Percentiles rank a stretch among this genome's conserved stretches.
Conservation (phyloP, 192 early-diverging fungal species). For the Tieghemiomyces parasiticus region DNA sequence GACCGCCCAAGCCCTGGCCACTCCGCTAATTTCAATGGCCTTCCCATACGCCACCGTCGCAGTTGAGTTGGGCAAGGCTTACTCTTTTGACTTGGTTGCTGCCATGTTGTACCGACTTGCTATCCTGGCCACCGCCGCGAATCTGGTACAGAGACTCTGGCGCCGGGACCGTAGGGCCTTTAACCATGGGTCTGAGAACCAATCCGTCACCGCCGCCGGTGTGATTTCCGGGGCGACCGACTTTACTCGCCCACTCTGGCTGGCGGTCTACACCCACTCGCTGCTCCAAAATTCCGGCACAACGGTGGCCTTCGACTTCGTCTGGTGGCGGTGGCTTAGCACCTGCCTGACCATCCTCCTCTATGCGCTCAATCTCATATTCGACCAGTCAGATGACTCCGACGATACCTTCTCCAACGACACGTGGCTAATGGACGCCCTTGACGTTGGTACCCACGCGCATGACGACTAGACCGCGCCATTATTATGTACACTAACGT, state of each 20-base stretch:
- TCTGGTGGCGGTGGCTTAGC: neutral
- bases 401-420: too few species aligned
- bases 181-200: neutral
- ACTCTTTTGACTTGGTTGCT: neutral
- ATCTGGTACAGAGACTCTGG: neutral
- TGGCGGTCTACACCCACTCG: neutral
- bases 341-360: neutral
- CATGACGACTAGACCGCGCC: neutral
- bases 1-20: neutral
- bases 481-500: neutral
- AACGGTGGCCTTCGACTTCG: neutral
- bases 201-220: neutral
- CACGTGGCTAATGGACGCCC: too few species aligned
- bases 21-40: neutral
- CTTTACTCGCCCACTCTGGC: neutral
- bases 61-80: neutral
- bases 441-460: neutral
- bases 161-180: neutral
- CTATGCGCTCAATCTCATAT: neutral
- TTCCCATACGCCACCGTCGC: neutral
- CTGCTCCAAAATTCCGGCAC: neutral
- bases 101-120: neutral
- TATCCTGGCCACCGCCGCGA: neutral
- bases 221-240: neutral
- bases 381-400: neutral